Percentiles rank a stretch among this genome's conserved stretches.
These are phyloP conservation scores for Schizosaccharomyces japonicus DNA, from an alignment of 805 yeast genomes.

Conservation along the genomic window DNA sequence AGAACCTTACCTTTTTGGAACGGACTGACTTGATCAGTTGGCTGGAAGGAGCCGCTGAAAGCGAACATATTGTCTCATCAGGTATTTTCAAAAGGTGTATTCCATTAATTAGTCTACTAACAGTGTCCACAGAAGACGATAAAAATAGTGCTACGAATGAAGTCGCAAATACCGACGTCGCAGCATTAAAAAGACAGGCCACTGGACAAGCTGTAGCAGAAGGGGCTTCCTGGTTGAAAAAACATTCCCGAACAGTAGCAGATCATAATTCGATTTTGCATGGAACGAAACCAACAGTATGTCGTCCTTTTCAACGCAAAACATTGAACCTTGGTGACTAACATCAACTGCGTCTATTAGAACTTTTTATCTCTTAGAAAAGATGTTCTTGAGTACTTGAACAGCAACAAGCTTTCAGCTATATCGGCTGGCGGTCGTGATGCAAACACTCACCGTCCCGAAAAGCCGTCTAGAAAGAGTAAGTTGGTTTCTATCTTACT, in stretches of 20 bases:
- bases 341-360: background rate
- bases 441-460: too few relatives aligned
- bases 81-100: background rate
- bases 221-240: background rate
- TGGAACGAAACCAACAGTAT: slow-evolving; percentile 16
- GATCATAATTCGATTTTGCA: slow-evolving; percentile 22
- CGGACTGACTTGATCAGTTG: slow-evolving; percentile 65
- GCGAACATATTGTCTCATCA: slow-evolving; percentile 11
- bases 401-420: background rate
- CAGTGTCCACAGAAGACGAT: background rate
- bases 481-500: background rate
- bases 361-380: slow-evolving; percentile 2
- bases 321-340: background rate
- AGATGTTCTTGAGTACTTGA: slow-evolving; percentile 9
- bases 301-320: too few relatives aligned
- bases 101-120: background rate
- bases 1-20: slow-evolving; percentile 59
- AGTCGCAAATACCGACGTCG: background rate
- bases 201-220: background rate
- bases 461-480: background rate
- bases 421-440: slow-evolving; percentile 2
- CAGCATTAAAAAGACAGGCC: background rate
- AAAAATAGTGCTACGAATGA: background rate
- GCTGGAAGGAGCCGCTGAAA: slow-evolving; percentile 43
- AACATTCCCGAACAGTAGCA: slow-evolving; percentile 12